Base-by-base conservation (phyloP, 1,284 basidiomycete species). In the Meripilus lineatus region DNA sequence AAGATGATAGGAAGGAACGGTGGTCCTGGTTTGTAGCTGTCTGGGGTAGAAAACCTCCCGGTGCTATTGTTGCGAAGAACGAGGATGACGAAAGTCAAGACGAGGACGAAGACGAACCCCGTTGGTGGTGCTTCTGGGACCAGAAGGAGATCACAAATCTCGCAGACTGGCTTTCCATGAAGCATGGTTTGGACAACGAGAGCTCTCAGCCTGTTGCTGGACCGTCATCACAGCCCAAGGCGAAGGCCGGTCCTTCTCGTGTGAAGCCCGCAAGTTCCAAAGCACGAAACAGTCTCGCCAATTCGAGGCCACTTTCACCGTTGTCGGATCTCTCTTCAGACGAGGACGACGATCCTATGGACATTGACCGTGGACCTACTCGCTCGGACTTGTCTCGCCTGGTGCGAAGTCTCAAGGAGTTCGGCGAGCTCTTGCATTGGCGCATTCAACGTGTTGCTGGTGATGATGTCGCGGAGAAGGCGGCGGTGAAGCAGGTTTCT, bases 11-110 rank as follows among this genome's bases (percentile, higher is more conserved):
- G 25, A 57, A 58, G 24, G 58, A 65, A 32, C 70, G 75, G 28
- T 89, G 84, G 84, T 70, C 77, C 1, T 86, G 81, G 80, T 81
- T 85, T 58, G 53, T 89, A n/a, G 78, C 73, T 1, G 79, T 87
- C 0, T 84, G 76, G 73, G 85, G 85, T 0, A 72, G 61, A 56
- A 71, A 66, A 48, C 79, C 80, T 7, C 58, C 58, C 14, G 54
- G 50, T 22, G 62, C 58, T 3, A 44, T 44, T 21, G 61, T 64
- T 11, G 52, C 57, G 20, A 50, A 50, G 44, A 32, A 37, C 48
- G 52, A 46, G 15, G 52, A 53, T 18, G 48, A 51, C 26, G 52
- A 52, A 20, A 50, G 54, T 25, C 56, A 49, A 22, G 59, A 61
- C 5, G 57, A 54, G 5, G 58, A 54, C 6, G 52, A 56, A 0